Percentiles rank a stretch among this genome's conserved stretches.
Conservation (phyloP, 805 yeast species). For the Candida corydali region DNA sequence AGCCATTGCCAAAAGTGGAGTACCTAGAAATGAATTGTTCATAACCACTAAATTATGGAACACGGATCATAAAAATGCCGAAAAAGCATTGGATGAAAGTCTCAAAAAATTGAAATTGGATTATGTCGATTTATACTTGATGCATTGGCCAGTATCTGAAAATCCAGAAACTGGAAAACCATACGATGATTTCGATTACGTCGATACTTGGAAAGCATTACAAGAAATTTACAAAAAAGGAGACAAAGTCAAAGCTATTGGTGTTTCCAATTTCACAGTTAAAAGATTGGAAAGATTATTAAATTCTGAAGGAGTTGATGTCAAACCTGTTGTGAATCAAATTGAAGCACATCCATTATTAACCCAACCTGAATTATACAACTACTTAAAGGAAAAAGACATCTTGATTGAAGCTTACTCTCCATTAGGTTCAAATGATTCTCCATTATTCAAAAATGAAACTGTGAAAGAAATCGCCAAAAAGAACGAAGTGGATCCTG, state of each 20-base stretch:
- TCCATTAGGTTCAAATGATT: slow-evolving; percentile 31
- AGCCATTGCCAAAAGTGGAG: slow-evolving; percentile 50
- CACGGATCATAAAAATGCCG: slow-evolving; percentile 49
- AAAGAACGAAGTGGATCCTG: slow-evolving; percentile 28
- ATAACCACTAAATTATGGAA: slow-evolving; percentile 71
- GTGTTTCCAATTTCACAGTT: slow-evolving; percentile 70
- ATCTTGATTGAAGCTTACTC: slow-evolving; percentile 63
- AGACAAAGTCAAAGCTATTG: slow-evolving; percentile 65
- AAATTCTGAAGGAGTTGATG: slow-evolving; percentile 41
- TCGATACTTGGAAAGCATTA: slow-evolving; percentile 41
- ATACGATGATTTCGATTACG: slow-evolving; percentile 23
- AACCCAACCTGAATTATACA: slow-evolving; percentile 49
- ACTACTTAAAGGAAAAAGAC: slow-evolving; percentile 46
- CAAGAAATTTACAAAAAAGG: slow-evolving; percentile 41
- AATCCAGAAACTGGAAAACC: slow-evolving; percentile 30
- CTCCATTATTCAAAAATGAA: slow-evolving; percentile 34
- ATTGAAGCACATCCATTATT: slow-evolving; percentile 59
- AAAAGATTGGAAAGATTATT: slow-evolving; percentile 42
- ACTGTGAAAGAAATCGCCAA: slow-evolving; percentile 23
- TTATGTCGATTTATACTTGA: slow-evolving; percentile 72
- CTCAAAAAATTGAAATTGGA: slow-evolving; percentile 62
- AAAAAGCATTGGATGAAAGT: slow-evolving; percentile 52
- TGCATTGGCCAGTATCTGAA: slow-evolving; percentile 72
- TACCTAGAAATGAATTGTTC: slow-evolving; percentile 62
- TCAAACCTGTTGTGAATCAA: slow-evolving; percentile 70